phyloP scores from a whole-genome alignment of 2,329 filamentous ascomycete genomes.

The Cytospora piceae region DNA sequence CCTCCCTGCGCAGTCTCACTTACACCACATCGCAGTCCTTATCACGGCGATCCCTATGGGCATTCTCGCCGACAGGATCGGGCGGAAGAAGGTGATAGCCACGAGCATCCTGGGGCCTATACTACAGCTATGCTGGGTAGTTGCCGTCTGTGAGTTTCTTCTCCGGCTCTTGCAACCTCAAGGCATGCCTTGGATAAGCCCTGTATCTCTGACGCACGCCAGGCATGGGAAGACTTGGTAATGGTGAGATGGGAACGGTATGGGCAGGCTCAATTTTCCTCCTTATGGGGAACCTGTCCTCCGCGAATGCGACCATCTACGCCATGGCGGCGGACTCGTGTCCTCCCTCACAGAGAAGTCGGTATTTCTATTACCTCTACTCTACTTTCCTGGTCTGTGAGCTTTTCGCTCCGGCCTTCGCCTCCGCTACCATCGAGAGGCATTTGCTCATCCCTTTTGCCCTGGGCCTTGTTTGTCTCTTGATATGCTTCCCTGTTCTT shows the following conservation, averaged over 20 bases:
- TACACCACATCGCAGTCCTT: slow-evolving; percentile 21
- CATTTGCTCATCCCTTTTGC: slow-evolving; percentile 26
- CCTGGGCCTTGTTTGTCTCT: slow-evolving; percentile 22
- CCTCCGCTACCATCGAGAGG: slow-evolving; percentile 25
- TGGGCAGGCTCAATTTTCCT: slow-evolving; percentile 28
- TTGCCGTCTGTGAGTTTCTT: slow-evolving; percentile 21
- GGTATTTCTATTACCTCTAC: slow-evolving; percentile 31
- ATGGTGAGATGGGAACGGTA: slow-evolving; percentile 25
- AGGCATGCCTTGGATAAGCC: not conserved
- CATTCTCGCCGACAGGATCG: slow-evolving; percentile 29
- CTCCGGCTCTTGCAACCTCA: not conserved
- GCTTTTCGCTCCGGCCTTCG: slow-evolving; percentile 28
- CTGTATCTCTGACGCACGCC: not conserved
- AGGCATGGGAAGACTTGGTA: slow-evolving; percentile 24
- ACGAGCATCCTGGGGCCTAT: slow-evolving; percentile 28
- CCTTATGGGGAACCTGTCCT: slow-evolving; percentile 30
- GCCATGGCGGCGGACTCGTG: slow-evolving; percentile 30
- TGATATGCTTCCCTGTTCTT: slow-evolving; percentile 24
- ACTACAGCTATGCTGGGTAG: slow-evolving; percentile 24
- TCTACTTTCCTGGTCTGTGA: slow-evolving; percentile 30
- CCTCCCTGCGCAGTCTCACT: not conserved
- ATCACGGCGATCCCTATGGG: slow-evolving; percentile 29
- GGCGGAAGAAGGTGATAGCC: slow-evolving; percentile 27
- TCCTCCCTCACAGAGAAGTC: slow-evolving; percentile 26
- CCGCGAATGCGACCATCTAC: slow-evolving; percentile 30